Evolutionary conservation across 2,329 filamentous ascomycete species (phyloP), one percentile per base, ranked within the genome.

Genomic region (Grosmannia serpens): DNA sequence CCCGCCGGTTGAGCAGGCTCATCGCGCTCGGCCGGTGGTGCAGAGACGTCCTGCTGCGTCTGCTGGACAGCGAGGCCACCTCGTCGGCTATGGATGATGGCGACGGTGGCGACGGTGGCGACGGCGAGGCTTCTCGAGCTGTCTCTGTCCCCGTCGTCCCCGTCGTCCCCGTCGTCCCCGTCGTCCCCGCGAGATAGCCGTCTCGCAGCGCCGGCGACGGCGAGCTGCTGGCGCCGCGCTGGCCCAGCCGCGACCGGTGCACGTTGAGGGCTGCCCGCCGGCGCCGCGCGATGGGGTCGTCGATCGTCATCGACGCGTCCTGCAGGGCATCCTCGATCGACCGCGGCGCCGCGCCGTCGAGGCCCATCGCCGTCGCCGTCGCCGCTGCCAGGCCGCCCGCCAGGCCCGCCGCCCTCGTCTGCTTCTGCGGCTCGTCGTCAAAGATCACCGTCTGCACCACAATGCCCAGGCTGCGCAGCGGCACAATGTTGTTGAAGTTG

Each of bases 361-460:
- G 41, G 33, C 29, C 49, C 81, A 11, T 72, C 75, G 60, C 68
- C 76, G 59, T 71, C 62, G 20, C 73, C 24, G n/a, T 52, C n/a
- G 51, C 55, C 13, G 50, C 29, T 61, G 20, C 61, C 63, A 67
- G n/a, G n/a, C 49, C 67, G 15, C 66, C 58, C 2, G 70, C 41
- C 41, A 44, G 20, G 3, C 41, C 20, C 17, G 41, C 41, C n/a
- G 41, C 41, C 41, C 41, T 15, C 41, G n/a, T 67, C 52, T 73
- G 72, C 26, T 75, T 77, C 11, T 83, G 72, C 10, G 82, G 79
- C 46, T 83, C 82, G 58, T 91, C 90, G 64, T 96, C 91, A 66
- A 97, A 97, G 67, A 97, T 87, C 1, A 99, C 86, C 0, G 89
- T 97, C 67, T 96, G 89, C 3, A 89, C 87, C 2, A 85, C 88